Evolutionary conservation across 441 rosid species (phyloP).

Genomic region (Pelargonium citronellum): DNA sequence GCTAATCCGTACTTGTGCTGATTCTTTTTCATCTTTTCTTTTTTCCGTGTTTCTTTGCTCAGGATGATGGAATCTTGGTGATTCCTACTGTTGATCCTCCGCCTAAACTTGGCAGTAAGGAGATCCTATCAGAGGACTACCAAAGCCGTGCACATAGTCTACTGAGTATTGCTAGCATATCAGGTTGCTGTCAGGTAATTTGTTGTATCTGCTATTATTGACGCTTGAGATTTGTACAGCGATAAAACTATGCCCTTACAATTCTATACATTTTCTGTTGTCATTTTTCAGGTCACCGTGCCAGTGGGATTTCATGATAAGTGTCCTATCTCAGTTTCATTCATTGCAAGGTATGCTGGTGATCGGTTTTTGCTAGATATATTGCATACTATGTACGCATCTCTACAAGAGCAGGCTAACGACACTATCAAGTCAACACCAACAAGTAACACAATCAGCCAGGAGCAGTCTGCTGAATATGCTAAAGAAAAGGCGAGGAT

Average conservation of each 20-base stretch:
- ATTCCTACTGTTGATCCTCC: conserved; percentile 73
- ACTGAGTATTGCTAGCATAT: conserved; percentile 79
- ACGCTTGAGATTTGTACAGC: neutral
- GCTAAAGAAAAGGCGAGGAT: conserved; percentile 82
- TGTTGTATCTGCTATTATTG: neutral
- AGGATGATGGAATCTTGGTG: conserved; percentile 92
- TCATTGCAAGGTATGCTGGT: conserved; percentile 77
- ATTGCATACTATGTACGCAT: conserved; percentile 53
- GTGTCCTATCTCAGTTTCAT: conserved; percentile 81
- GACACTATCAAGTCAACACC: conserved; percentile 45
- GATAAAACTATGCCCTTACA: neutral
- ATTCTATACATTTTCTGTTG: neutral
- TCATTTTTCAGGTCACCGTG: conserved; percentile 60
- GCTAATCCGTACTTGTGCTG: conserved; percentile 52
- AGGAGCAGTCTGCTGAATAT: conserved; percentile 60
- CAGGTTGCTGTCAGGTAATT: conserved; percentile 94
- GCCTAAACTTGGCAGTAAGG: conserved; percentile 81
- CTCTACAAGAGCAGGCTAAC: conserved; percentile 69
- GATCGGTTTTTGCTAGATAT: conserved; percentile 88
- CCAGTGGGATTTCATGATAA: conserved; percentile 77
- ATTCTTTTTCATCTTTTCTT: conserved; percentile 8
- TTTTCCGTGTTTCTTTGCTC: conserved; percentile 15
- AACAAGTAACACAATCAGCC: conserved; percentile 33
- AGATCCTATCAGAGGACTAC: conserved; percentile 65
- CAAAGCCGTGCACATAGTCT: conserved; percentile 49